Evolutionary conservation across 805 yeast genomes (phyloP).

Genomic region (Monosporozyma servazzii): DNA sequence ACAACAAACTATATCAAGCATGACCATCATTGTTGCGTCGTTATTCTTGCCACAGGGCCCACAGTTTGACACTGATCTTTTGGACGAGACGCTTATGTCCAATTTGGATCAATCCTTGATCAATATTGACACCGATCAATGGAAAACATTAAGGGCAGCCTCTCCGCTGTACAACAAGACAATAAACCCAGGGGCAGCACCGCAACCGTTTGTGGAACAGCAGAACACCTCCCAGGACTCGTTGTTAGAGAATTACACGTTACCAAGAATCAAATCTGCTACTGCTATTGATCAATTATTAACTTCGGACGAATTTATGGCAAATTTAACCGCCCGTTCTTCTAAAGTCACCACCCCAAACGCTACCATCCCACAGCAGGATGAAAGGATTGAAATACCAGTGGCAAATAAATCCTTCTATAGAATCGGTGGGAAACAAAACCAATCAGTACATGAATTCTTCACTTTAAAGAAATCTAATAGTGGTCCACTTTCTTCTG

Average conservation of each 20-base stretch:
- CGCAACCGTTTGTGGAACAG: background rate
- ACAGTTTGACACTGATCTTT: conserved; percentile 34
- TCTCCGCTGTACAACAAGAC: background rate
- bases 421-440: background rate
- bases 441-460: conserved; percentile 2
- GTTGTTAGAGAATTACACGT: conserved; percentile 1
- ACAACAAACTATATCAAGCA: background rate
- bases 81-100: conserved; percentile 3
- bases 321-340: conserved; percentile 30
- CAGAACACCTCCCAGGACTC: conserved; percentile 6
- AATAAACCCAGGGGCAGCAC: background rate
- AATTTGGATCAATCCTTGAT: conserved; percentile 1
- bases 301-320: conserved; percentile 26
- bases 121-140: conserved; percentile 2
- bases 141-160: background rate
- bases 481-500: background rate
- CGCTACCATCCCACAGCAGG: conserved; percentile 10
- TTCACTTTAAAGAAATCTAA: background rate
- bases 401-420: background rate
- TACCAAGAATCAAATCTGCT: conserved; percentile 6
- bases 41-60: conserved; percentile 68
- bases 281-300: conserved; percentile 11
- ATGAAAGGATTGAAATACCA: background rate
- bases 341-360: conserved; percentile 7
- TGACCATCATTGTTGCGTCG: conserved; percentile 67